A percentile compares a stretch with the other conserved stretches of the same genome.
Evolutionary conservation across 768 basidiomycete genomes (phyloP).

Genomic region (Suillus tomentosus): DNA sequence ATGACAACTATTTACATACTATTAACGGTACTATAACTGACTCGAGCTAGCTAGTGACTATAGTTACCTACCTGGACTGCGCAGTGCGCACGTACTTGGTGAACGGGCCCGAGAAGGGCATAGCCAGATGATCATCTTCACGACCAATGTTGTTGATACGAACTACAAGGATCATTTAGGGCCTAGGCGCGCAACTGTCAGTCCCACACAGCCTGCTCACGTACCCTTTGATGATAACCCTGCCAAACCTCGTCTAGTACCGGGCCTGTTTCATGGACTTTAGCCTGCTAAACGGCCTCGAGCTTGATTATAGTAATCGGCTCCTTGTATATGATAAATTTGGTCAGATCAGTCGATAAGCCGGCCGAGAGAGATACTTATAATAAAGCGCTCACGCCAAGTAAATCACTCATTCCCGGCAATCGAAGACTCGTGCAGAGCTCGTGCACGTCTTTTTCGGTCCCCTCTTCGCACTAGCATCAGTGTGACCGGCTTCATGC

Average conservation of each 20-base stretch:
- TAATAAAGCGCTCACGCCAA: not conserved
- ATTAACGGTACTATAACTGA: no score
- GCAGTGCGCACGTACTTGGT: no score
- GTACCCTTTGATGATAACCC: not conserved
- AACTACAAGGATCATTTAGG: not conserved
- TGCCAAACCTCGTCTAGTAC: not conserved
- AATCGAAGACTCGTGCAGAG: not conserved
- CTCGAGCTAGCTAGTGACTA: no score
- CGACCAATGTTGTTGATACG: no score
- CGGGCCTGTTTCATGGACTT: not conserved
- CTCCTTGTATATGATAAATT: no score
- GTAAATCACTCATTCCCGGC: not conserved
- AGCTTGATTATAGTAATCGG: no score
- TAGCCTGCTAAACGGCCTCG: no score
- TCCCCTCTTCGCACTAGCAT: not conserved
- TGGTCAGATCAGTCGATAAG: no score
- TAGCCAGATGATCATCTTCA: no score
- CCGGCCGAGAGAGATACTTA: no score
- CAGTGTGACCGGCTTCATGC: not conserved
- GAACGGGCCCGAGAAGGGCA: no score
- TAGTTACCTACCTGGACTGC: no score
- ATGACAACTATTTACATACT: not conserved
- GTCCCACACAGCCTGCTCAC: conserved; percentile 1
- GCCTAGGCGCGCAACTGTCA: not conserved
- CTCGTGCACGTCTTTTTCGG: not conserved